phyloP scores from a whole-genome alignment of 805 yeast species.

The Metschnikowia noctiluminum region DNA sequence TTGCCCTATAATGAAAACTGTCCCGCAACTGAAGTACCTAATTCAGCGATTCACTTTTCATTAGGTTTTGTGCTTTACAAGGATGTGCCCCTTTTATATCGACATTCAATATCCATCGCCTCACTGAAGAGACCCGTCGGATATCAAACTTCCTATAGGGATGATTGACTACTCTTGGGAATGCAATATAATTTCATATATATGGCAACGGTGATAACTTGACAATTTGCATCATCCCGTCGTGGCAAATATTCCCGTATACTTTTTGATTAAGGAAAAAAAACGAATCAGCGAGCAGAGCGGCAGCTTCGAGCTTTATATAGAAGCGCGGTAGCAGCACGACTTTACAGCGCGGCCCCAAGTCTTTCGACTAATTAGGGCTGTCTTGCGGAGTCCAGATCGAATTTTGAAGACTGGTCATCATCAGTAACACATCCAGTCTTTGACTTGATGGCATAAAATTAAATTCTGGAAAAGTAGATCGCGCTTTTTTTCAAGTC shows the following conservation, averaged over 20 bases:
- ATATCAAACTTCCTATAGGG: slow-evolving; percentile 62
- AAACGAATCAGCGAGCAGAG: slow-evolving; percentile 4
- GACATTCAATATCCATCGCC: slow-evolving; percentile 61
- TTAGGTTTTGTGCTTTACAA: background rate
- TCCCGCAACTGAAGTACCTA: too few relatives aligned
- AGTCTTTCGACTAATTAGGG: too few relatives aligned
- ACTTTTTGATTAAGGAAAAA: slow-evolving; percentile 54
- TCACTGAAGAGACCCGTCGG: slow-evolving; percentile 49
- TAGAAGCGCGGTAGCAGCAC: slow-evolving; percentile 14
- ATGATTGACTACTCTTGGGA: slow-evolving; percentile 49
- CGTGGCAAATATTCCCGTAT: slow-evolving; percentile 66
- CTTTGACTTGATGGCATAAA: too few relatives aligned
- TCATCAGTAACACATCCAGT: too few relatives aligned
- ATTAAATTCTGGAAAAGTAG: too few relatives aligned
- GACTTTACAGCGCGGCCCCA: background rate
- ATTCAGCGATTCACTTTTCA: too few relatives aligned
- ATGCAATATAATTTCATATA: slow-evolving; percentile 31
- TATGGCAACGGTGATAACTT: slow-evolving; percentile 66
- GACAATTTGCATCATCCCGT: slow-evolving; percentile 57
- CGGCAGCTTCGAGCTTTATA: slow-evolving; percentile 14
- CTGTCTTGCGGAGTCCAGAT: too few relatives aligned
- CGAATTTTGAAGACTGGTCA: too few relatives aligned
- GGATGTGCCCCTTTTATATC: slow-evolving; percentile 44
- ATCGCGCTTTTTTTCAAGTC: too few relatives aligned
- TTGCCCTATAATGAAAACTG: too few relatives aligned